Evolutionary conservation across 805 yeast genomes (phyloP).

Genomic region (Metschnikowia colocasiae): DNA sequence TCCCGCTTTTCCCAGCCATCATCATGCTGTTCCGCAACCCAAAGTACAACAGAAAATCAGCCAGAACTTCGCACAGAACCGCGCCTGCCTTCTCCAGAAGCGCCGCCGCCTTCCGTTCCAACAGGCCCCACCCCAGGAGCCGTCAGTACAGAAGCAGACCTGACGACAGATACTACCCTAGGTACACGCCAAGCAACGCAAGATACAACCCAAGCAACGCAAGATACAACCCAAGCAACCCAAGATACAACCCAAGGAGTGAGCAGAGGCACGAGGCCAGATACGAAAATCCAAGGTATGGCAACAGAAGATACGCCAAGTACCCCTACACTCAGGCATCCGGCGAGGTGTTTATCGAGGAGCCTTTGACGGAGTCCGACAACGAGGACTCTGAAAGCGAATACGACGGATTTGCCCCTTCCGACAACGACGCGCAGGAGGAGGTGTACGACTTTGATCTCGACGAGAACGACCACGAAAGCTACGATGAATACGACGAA

Average conservation of each 20-base stretch:
- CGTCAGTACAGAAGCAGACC: slow-evolving; percentile 2
- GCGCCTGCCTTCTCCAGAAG: slow-evolving; percentile 7
- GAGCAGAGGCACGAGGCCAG: too few relatives aligned
- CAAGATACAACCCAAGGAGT: slow-evolving; percentile 7
- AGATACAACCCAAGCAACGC: slow-evolving; percentile 6
- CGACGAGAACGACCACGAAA: slow-evolving; percentile 12
- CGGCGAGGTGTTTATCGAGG: slow-evolving; percentile 38
- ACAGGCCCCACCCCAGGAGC: slow-evolving; percentile 5
- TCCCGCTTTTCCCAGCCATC: background rate
- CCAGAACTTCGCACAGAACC: slow-evolving; percentile 11
- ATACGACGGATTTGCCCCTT: slow-evolving; percentile 18
- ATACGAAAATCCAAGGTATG: too few relatives aligned
- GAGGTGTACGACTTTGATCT: slow-evolving; percentile 33
- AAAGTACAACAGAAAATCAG: slow-evolving; percentile 25
- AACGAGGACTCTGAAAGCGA: slow-evolving; percentile 22
- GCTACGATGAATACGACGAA: background rate
- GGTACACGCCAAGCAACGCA: background rate
- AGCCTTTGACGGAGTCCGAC: slow-evolving; percentile 38
- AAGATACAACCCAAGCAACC: slow-evolving; percentile 6
- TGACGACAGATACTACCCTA: slow-evolving; percentile 7
- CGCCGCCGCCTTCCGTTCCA: slow-evolving; percentile 3
- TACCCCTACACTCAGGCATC: slow-evolving; percentile 35
- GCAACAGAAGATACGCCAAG: slow-evolving; percentile 26
- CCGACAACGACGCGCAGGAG: slow-evolving; percentile 22
- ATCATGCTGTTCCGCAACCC: slow-evolving; percentile 17